A percentile compares a stretch with the other conserved stretches of the same genome.
Evolutionary conservation across 805 yeast genomes (phyloP).

Genomic region (Sungouiella blattae): DNA sequence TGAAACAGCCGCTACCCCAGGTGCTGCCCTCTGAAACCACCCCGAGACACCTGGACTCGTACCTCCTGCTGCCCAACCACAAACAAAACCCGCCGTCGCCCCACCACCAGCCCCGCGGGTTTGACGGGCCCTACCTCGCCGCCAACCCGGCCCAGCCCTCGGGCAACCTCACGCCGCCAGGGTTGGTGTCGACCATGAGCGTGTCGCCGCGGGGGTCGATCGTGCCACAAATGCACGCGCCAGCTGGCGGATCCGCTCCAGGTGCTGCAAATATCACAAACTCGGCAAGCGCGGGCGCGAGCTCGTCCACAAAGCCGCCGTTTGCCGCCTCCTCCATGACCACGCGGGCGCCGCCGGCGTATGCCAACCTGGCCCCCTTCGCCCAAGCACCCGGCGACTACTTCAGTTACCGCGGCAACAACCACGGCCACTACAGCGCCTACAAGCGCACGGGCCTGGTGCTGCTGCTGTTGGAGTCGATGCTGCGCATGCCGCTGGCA

Average conservation of each 20-base stretch:
- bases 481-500: neutral
- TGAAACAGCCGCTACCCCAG: neutral
- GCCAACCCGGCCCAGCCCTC: neutral
- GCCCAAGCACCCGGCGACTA: constrained; percentile 4
- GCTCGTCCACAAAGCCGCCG: too few relatives aligned
- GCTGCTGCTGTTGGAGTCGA: constrained; percentile 1
- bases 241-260: neutral
- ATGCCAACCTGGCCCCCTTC: neutral
- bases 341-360: neutral
- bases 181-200: neutral
- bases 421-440: constrained; percentile 1
- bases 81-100: too few relatives aligned
- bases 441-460: neutral
- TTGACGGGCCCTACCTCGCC: too few relatives aligned
- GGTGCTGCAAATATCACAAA: too few relatives aligned
- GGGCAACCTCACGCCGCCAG: neutral
- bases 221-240: neutral
- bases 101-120: too few relatives aligned
- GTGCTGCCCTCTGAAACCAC: neutral
- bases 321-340: too few relatives aligned
- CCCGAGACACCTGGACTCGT: neutral
- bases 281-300: too few relatives aligned
- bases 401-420: constrained; percentile 6
- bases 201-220: neutral
- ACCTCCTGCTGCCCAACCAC: neutral